Percentiles rank a stretch among this genome's conserved stretches.
Evolutionary conservation across 2,329 filamentous ascomycete genomes (phyloP).

Genomic region (Xylariaceae sp.): DNA sequence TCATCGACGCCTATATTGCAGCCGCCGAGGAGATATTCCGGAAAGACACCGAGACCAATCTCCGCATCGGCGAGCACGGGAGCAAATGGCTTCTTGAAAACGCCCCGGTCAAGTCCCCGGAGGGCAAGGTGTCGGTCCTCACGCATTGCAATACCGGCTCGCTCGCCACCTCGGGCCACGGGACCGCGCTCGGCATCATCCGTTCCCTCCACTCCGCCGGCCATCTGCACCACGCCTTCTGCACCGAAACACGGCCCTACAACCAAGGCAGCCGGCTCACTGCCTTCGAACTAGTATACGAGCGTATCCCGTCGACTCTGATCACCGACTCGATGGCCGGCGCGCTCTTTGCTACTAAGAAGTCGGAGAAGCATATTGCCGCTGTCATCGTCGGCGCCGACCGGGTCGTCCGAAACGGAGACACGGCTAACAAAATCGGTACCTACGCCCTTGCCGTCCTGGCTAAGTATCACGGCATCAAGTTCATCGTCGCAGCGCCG

Average conservation of each 20-base stretch:
- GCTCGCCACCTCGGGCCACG: slow-evolving; percentile 94
- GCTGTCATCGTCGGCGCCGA: slow-evolving; percentile 94
- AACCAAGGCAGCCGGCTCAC: slow-evolving; percentile 96
- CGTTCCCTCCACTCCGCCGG: slow-evolving; percentile 67
- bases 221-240: slow-evolving; percentile 78
- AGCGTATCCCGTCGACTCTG: slow-evolving; percentile 83
- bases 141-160: slow-evolving; percentile 99
- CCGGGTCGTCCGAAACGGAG: slow-evolving; percentile 90
- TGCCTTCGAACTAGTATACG: slow-evolving; percentile 93
- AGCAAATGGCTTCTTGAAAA: slow-evolving; percentile 75
- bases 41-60: slow-evolving; percentile 83
- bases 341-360: slow-evolving; percentile 66
- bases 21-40: slow-evolving; percentile 83
- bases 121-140: slow-evolving; percentile 67
- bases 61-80: slow-evolving; percentile 76
- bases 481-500: slow-evolving; percentile 91
- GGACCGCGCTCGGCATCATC: slow-evolving; percentile 91
- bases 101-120: slow-evolving; percentile 41
- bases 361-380: slow-evolving; percentile 62
- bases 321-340: slow-evolving; percentile 97
- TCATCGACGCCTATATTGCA: slow-evolving; percentile 68
- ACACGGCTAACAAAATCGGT: slow-evolving; percentile 98
- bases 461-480: slow-evolving; percentile 80
- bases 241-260: slow-evolving; percentile 94
- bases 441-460: slow-evolving; percentile 92